Conservation (phyloP, 495 filamentous ascomycete species). For the Emericellopsis terricola region DNA sequence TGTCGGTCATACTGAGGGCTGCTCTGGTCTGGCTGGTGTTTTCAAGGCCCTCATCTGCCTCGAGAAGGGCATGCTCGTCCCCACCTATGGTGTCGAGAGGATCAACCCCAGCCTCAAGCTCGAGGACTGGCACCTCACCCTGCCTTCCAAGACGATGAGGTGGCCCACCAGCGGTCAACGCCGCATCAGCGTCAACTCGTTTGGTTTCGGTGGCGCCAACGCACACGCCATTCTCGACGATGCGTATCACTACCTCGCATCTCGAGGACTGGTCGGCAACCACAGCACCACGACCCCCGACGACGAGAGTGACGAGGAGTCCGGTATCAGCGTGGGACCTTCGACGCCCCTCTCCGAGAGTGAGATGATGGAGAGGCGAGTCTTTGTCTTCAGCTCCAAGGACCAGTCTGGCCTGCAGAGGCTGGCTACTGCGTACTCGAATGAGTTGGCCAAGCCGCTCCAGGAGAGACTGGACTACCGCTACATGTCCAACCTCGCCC, state of each 20-base stretch:
- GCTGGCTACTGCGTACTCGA: background rate
- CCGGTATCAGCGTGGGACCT: background rate
- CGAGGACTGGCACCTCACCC: slow-evolving; percentile 3
- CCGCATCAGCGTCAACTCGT: slow-evolving; percentile 29
- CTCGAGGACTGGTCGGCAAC: background rate
- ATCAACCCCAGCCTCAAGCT: slow-evolving; percentile 24
- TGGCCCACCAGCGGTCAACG: slow-evolving; percentile 4
- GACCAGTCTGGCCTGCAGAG: background rate
- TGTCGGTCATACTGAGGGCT: slow-evolving; percentile 21
- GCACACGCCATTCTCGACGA: slow-evolving; percentile 33
- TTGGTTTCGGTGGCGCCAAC: slow-evolving; percentile 38
- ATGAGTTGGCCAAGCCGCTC: background rate
- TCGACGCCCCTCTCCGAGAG: background rate
- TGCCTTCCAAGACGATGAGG: slow-evolving; percentile 13
- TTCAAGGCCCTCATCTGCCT: slow-evolving; percentile 17
- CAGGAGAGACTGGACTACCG: background rate
- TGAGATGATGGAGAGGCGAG: background rate
- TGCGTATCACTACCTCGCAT: background rate
- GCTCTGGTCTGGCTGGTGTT: slow-evolving; percentile 16
- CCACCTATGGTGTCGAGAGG: slow-evolving; percentile 12
- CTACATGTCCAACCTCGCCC: slow-evolving; percentile 1
- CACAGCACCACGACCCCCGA: background rate
- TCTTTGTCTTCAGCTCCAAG: background rate
- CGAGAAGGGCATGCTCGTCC: slow-evolving; percentile 17
- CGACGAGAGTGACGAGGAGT: background rate